A percentile compares a stretch with the other conserved stretches of the same genome.
phyloP scores from a whole-genome alignment of 2,329 filamentous ascomycete genomes.

The Hypoxylon sp. region DNA sequence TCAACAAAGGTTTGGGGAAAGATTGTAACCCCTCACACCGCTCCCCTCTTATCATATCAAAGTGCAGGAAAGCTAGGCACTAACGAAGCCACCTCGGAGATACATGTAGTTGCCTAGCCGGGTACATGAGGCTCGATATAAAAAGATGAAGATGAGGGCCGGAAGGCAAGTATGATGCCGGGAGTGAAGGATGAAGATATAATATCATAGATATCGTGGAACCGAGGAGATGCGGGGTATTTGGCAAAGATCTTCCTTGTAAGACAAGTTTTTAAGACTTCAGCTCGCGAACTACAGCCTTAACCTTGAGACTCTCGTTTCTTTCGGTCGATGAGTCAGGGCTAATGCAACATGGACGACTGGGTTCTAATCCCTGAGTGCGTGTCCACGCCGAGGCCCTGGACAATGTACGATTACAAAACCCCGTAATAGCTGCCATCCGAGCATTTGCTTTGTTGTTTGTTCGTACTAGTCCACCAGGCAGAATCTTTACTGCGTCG shows the following conservation, averaged over 20 bases:
- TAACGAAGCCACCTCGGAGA: neutral
- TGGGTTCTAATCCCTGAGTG: constrained; percentile 23
- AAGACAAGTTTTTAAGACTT: neutral
- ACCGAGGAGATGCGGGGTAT: constrained; percentile 12
- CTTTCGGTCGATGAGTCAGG: constrained; percentile 11
- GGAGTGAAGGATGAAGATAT: neutral
- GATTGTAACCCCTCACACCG: neutral
- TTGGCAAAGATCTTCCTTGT: neutral
- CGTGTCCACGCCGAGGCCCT: neutral
- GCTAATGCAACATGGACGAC: constrained; percentile 21
- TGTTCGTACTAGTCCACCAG: neutral
- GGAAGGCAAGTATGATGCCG: neutral
- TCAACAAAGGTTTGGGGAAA: constrained; percentile 21
- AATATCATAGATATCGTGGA: neutral
- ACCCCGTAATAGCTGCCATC: neutral
- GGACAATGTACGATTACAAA: constrained; percentile 8
- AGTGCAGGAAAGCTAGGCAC: neutral
- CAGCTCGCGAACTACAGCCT: constrained; percentile 17
- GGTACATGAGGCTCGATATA: neutral
- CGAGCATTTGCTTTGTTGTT: constrained; percentile 7
- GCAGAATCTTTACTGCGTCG: neutral
- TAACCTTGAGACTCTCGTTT: neutral
- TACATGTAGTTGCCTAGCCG: neutral
- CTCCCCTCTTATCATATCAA: neutral
- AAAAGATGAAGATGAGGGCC: neutral